Conservation (phyloP, 192 early-diverging fungal genomes). For the Funneliformis geosporum region DNA sequence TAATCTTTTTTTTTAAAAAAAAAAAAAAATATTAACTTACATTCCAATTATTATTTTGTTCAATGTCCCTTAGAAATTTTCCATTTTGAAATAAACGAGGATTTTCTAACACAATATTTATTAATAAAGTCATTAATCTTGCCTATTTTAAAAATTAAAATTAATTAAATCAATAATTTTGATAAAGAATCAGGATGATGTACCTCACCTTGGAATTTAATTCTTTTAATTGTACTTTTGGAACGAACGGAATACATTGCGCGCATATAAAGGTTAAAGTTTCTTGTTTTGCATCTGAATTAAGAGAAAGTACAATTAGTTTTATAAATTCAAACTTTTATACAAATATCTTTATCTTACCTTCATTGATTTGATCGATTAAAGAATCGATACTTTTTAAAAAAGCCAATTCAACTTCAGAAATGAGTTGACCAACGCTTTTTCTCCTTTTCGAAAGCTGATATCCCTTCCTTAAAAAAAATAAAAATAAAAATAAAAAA, state of each 20-base stretch:
- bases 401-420: constrained; percentile 25
- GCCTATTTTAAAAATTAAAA: neutral
- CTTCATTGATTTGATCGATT: constrained; percentile 8
- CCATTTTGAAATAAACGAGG: constrained; percentile 5
- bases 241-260: constrained; percentile 4
- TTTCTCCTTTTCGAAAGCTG: constrained; percentile 7
- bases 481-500: neutral
- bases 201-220: constrained; percentile 24
- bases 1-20: neutral
- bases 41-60: constrained; percentile 4
- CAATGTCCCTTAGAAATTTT: neutral
- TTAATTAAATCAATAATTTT: neutral
- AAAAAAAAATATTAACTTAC: neutral
- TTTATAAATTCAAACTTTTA: neutral
- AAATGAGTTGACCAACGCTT: constrained; percentile 8
- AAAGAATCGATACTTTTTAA: constrained; percentile 14
- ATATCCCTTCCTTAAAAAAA: constrained; percentile 22
- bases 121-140: neutral
- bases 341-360: neutral
- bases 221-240: neutral
- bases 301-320: neutral
- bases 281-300: constrained; percentile 11
- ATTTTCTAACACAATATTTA: neutral
- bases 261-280: constrained; percentile 18
- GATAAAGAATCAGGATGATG: neutral